These are phyloP conservation scores for Jackrogersella multiformis DNA, from an alignment of 495 filamentous ascomycete species.

Conservation along the genomic window DNA sequence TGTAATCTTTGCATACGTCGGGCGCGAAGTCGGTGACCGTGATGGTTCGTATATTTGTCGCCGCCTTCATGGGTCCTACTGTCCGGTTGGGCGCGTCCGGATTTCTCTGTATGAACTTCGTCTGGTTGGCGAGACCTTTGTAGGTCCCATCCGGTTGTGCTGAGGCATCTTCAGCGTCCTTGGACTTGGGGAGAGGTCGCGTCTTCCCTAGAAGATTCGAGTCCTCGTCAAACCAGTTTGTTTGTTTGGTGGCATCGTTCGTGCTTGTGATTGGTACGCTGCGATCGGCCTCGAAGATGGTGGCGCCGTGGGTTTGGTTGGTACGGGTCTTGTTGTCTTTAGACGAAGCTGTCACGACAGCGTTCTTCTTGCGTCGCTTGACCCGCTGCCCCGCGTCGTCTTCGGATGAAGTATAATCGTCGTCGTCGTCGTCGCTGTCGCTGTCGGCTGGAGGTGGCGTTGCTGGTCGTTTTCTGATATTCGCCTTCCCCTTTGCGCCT, in stretches of 20 bases:
- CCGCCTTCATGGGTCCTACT: conserved; percentile 87
- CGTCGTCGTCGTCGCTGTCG: conserved; percentile 63
- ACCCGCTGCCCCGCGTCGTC: conserved; percentile 76
- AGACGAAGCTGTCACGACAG: conserved; percentile 65
- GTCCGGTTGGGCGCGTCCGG: conserved; percentile 75
- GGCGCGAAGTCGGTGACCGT: conserved; percentile 92
- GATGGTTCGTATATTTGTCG: conserved; percentile 89
- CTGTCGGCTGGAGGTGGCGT: conserved; percentile 76
- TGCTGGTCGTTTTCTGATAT: conserved; percentile 81
- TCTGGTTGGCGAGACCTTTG: conserved; percentile 75
- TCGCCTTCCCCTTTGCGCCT: conserved; percentile 75
- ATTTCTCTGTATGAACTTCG: conserved; percentile 81
- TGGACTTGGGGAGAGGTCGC: conserved; percentile 47
- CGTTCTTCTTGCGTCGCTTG: conserved; percentile 80
- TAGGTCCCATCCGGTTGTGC: conserved; percentile 70
- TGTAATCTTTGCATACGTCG: conserved; percentile 96
- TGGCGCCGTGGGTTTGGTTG: conserved; percentile 56
- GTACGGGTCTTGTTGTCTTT: conserved; percentile 53
- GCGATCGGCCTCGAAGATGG: conserved; percentile 68
- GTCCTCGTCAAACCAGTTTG: conserved; percentile 89
- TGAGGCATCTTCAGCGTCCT: conserved; percentile 35
- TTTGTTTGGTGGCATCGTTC: conserved; percentile 91
- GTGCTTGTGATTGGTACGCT: conserved; percentile 66
- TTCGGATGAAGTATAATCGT: conserved; percentile 77
- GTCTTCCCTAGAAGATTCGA: conserved; percentile 72